phyloP scores from a whole-genome alignment of 352 stramenopile species.

The Phytophthora ramorum region DNA sequence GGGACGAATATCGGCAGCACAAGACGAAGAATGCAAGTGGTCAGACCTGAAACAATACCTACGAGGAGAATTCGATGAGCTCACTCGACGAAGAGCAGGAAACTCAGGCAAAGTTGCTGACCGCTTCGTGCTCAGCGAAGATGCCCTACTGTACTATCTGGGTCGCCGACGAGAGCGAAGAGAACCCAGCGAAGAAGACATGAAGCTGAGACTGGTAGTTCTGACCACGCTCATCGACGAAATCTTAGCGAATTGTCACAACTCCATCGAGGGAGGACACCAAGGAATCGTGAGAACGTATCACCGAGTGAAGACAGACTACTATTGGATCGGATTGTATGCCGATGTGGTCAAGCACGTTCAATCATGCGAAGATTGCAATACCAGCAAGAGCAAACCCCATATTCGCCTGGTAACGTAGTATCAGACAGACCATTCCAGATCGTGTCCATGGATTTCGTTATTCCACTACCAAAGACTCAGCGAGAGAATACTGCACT shows the following conservation, averaged over 20 bases:
- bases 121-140: conserved; percentile 5
- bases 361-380: not conserved
- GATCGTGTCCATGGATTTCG: not conserved
- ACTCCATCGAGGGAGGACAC: conserved; percentile 9
- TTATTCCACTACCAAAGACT: not conserved
- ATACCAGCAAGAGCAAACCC: not conserved
- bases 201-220: conserved; percentile 3
- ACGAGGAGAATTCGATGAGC: not conserved
- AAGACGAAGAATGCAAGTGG: conserved; percentile 15
- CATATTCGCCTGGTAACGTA: conserved; percentile 9
- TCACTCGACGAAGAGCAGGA: not conserved
- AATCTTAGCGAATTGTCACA: conserved; percentile 2
- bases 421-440: not conserved
- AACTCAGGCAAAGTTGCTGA: conserved; percentile 1
- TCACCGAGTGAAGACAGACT: conserved; percentile 9
- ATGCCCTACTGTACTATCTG: not conserved
- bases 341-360: conserved; percentile 10
- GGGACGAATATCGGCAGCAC: not conserved
- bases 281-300: not conserved
- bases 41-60: not conserved
- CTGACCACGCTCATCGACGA: conserved; percentile 13
- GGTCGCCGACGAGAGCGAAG: not conserved
- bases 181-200: not conserved
- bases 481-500: not conserved
- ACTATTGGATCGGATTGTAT: conserved; percentile 14